Base-by-base conservation (phyloP, 208 protist species). In the Vickermania spadyakhi region DNA sequence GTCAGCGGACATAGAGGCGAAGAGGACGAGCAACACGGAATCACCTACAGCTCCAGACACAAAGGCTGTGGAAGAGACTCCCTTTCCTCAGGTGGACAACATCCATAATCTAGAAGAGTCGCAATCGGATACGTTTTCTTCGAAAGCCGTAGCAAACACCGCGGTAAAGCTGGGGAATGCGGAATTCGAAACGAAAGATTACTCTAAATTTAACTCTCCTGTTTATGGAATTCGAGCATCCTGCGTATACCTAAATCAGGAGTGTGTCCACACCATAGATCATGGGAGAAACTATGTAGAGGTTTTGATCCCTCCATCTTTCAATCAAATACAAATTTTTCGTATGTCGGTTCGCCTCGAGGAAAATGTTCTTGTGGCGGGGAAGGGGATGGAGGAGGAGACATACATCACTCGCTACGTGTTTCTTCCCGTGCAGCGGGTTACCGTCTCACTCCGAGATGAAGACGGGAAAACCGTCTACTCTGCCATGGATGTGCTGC, bases 271-370 rank as follows among this genome's bases (percentile, higher is more conserved):
- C 2, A 60, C 58, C 28, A 41, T 69, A 56, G 58, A 69, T 31
- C 68, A 62, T 5, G 75, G 59, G 11, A 66, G 58, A 13, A 82
- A 75, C 56, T 56, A 59, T 25, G 68, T 72, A 23, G 72, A 82
- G 55, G 75, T 75, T 0, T n/a, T 70, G 2, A 49, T 82, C 25
- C 70, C 70, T 18, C 18, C n/a, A 14, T 52, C 25, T 13, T 31
- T 77, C 13, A 66, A 59, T 51, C 36, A 71, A 55, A 25, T 64
- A 45, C 61, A 41, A 52, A 26, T n/a, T 2, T 29, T 64, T 21
- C 28, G 51, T 28, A 70, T 77, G 54, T 2, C 21, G 36, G 59
- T 66, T 45, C 58, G 26, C 22, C 22, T 63, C 14, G 13, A 45
- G 11, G 49, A 31, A 27, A 23, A 60, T 14, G 7, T 60, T 23